Evolutionary conservation across 441 rosid genomes (phyloP).

Genomic region (Euphorbia schlechtendalii): DNA sequence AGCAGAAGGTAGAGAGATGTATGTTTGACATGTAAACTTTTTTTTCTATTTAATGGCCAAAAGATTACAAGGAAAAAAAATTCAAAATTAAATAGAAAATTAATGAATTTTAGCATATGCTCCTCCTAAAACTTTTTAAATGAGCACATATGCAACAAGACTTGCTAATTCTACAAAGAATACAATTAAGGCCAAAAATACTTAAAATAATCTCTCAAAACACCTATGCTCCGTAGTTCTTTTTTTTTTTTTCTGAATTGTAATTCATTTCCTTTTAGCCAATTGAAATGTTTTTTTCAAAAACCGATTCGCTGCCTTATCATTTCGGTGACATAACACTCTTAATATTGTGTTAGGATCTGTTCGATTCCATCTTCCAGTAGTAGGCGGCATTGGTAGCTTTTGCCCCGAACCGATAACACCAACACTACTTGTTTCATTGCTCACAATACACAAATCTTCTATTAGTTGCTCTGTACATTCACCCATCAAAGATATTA

Average conservation of each 20-base stretch:
- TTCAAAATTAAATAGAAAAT: no score
- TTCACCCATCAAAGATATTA: conserved; percentile 62
- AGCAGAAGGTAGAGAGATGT: no score
- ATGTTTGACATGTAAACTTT: no score
- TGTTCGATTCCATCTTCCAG: conserved; percentile 67
- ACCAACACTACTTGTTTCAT: conserved; percentile 67
- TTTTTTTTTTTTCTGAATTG: not conserved
- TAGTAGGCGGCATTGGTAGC: conserved; percentile 83
- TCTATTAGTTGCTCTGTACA: conserved; percentile 75
- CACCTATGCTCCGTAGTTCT: conserved; percentile 19
- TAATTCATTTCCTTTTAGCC: conserved; percentile 35
- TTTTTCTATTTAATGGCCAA: no score
- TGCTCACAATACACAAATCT: conserved; percentile 59
- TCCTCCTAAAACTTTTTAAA: no score
- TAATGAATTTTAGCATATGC: no score
- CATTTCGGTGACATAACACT: conserved; percentile 76
- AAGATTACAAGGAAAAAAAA: no score
- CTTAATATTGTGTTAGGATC: conserved; percentile 78
- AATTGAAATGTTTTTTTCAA: conserved; percentile 65
- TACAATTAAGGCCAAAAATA: conserved; percentile 7
- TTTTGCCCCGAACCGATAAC: conserved; percentile 45
- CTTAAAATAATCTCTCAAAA: conserved; percentile 16
- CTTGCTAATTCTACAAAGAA: no score
- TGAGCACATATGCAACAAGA: no score
- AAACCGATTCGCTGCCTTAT: conserved; percentile 54